phyloP scores from a whole-genome alignment of 768 basidiomycete genomes.

The Tephrocybe sp. region DNA sequence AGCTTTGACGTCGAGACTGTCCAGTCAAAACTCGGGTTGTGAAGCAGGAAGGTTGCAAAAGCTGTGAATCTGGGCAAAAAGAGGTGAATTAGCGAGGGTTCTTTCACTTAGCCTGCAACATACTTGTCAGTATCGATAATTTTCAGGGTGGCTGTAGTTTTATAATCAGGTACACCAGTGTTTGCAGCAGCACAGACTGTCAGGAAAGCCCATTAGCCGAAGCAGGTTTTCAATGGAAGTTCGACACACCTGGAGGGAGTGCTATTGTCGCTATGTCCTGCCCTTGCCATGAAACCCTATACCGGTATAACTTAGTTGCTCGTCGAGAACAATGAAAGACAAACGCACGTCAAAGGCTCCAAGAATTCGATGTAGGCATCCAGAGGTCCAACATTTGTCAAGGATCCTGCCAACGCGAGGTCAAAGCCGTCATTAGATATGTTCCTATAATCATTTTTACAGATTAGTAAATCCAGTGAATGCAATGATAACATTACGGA shows the following conservation, averaged over 20 bases:
- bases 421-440: slow-evolving; percentile 62
- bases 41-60: slow-evolving; percentile 64
- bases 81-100: background rate
- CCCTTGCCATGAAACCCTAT: slow-evolving; percentile 62
- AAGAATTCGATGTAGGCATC: slow-evolving; percentile 67
- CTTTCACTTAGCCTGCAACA: slow-evolving; percentile 18
- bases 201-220: background rate
- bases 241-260: slow-evolving; percentile 50
- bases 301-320: background rate
- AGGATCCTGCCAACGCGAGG: slow-evolving; percentile 53
- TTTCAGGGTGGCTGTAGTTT: slow-evolving; percentile 45
- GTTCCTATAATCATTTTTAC: slow-evolving; percentile 34
- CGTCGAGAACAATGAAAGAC: background rate
- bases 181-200: slow-evolving; percentile 69
- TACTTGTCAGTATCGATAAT: slow-evolving; percentile 54
- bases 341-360: slow-evolving; percentile 54
- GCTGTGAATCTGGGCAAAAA: slow-evolving; percentile 47
- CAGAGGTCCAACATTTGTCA: slow-evolving; percentile 63
- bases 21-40: slow-evolving; percentile 65
- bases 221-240: background rate
- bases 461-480: background rate
- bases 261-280: slow-evolving; percentile 59
- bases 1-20: slow-evolving; percentile 65
- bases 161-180: slow-evolving; percentile 61
- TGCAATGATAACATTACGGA: slow-evolving; percentile 21